Evolutionary conservation across 2,329 filamentous ascomycete genomes (phyloP), one percentile per base, ranked within the genome.

Genomic region (Xylariaceae sp.): DNA sequence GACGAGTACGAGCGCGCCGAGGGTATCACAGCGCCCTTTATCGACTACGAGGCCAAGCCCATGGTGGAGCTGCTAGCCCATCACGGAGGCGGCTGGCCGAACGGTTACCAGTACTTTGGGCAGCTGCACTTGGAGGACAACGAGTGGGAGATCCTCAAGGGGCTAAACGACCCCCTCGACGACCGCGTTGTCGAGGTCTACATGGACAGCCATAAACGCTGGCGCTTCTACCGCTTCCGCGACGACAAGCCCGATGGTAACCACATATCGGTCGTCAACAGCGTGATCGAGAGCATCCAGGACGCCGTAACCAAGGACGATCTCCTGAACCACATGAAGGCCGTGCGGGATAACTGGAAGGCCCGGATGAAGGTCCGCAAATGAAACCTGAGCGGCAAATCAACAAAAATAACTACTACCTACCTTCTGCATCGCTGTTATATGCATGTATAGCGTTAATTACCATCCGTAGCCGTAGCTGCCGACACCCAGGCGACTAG

Each of bases 231-330:
- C 65, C 87, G 93, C 26, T 93, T 97, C 74, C 84, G 95, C 50
- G 93, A 98, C 68, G 95, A 99, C 74, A 99, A 99, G 76, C 79
- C 81, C 23, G 89, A 96, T 64, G 92, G 90, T 0, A 99, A 99
- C 68, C 93, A 98, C 74, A 88, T 90, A 57, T 87, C 79, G 18
- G 93, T 90, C 0, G 91, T 97, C 1, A 80, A 87, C 21, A 96
- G 89, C 70, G 95, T 99, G 3, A 81, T 97, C 56, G 88, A 93
- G 62, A 96, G 91, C 73, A 98, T 99, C 65, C 82, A 86, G 58
- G 91, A 97, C 67, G 87, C 86, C 1, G 91, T 99, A 10, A 89
- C 86, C 0, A 86, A 96, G 74, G 81, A 90, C 54, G 92, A 99
- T 69, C 79, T 99, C 32, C 81, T 93, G 44, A 81, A 76, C 1